Evolutionary conservation across 23 red algal genomes (phyloP), one percentile per base, ranked within the genome.

Genomic region (Gracilariopsis chorda): DNA sequence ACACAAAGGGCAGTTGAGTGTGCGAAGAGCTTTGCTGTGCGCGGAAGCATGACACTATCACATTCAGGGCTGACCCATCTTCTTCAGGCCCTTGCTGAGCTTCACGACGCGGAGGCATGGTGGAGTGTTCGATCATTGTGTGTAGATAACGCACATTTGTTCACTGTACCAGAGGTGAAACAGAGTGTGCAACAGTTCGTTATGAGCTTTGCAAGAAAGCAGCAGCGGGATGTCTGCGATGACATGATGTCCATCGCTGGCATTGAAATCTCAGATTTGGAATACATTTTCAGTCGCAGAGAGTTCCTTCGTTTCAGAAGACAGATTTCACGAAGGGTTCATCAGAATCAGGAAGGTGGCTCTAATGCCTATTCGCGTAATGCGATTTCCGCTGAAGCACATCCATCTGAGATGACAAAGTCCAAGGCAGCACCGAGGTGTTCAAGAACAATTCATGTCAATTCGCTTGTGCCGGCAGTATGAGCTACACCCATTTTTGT

Each of bases 221-320:
- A 78, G 58, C 58, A 60, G 16, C 65, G 39, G 48, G 85, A 89
- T 11, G 51, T 89, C 59, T 89, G 85, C 58, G 51, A 76, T 20
- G 85, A 89, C 14, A 89, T 89, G 42, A 89, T 89, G 85, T 37
- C 40, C n/a, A 78, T 89, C 10, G 68, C 69, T 1, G 20, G 24
- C 34, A 76, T 89, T 78, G 27, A 78, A 20, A 52, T 89, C 27
- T 51, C 65, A 4, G 85, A 89, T 35, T 57, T 89, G 7, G 69
- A 89, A 44, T 78, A 62, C 70, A 70, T 89, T 46, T 59, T 78
- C 35, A 65, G 33, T 42, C 51, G 69, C 49, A 76, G 69, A 51
- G 85, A 89, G 72, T 89, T 89, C 57, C 48, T 65, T 29, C 65
- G 72, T 14, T 89, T 89, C 36, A 47, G 85, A 78, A 59, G 45